Conservation (phyloP, 805 yeast genomes). For the Candida multigemmis region DNA sequence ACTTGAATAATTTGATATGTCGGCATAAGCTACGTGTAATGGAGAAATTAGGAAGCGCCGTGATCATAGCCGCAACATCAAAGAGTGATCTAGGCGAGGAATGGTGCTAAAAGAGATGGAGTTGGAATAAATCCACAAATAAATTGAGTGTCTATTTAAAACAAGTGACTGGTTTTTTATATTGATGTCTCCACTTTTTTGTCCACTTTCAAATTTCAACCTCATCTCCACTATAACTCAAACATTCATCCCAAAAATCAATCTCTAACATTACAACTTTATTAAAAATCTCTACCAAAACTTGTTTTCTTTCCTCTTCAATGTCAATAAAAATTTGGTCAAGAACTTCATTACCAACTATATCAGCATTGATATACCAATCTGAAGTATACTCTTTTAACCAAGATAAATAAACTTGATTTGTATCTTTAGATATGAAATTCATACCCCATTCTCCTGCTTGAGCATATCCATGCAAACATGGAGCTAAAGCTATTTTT, state of each 20-base stretch:
- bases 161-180: too few relatives aligned
- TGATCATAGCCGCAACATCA: neutral
- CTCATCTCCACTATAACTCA: constrained; percentile 1
- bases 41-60: neutral
- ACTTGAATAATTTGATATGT: neutral
- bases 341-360: constrained; percentile 39
- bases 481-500: constrained; percentile 64
- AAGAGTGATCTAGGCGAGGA: too few relatives aligned
- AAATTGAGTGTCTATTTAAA: too few relatives aligned
- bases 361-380: constrained; percentile 47
- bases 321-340: constrained; percentile 32
- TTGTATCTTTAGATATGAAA: constrained; percentile 8
- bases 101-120: too few relatives aligned
- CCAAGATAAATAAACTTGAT: constrained; percentile 43
- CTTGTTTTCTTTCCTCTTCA: constrained; percentile 36
- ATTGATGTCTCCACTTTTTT: too few relatives aligned
- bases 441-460: constrained; percentile 35
- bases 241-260: constrained; percentile 56
- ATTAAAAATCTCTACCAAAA: constrained; percentile 48
- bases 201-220: too few relatives aligned
- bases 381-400: constrained; percentile 50
- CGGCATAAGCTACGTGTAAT: neutral
- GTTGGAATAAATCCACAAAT: too few relatives aligned
- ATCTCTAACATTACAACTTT: constrained; percentile 54
- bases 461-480: constrained; percentile 61